Percentiles rank a stretch among this genome's conserved stretches.
phyloP scores from a whole-genome alignment of 2,329 filamentous ascomycete genomes.

The Paecilomyces sp. region DNA sequence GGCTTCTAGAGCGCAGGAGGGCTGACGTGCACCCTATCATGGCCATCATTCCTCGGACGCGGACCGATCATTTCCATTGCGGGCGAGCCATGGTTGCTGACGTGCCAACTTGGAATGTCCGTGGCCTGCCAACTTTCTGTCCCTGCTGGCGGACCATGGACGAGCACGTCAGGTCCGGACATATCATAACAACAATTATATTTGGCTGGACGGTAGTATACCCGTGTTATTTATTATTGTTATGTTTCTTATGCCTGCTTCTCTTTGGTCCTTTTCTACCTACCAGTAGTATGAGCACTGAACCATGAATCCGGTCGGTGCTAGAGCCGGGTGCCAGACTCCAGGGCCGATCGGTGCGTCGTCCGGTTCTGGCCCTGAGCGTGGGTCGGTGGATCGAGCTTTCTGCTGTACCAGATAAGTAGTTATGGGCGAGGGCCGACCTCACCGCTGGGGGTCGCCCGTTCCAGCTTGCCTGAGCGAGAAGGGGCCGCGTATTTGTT shows the following conservation, averaged over 20 bases:
- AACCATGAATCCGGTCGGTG: background rate
- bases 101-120: background rate
- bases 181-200: background rate
- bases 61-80: background rate
- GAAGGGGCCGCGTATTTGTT: background rate
- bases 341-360: background rate
- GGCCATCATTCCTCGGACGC: background rate
- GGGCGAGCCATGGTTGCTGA: background rate
- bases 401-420: background rate
- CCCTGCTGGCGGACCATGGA: background rate
- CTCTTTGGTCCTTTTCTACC: background rate
- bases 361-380: background rate
- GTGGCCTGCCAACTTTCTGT: background rate
- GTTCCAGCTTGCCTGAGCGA: background rate
- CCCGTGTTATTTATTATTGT: too few species aligned
- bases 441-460: background rate
- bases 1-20: background rate
- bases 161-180: background rate
- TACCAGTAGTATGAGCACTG: too few species aligned
- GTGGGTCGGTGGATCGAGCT: background rate
- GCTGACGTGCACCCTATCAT: background rate
- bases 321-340: background rate
- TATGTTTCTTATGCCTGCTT: too few species aligned
- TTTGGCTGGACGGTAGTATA: too few species aligned
- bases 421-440: background rate